Evolutionary conservation across 495 filamentous ascomycete genomes (phyloP), one percentile per base, ranked within the genome.

Genomic region (Geopyxis carbonaria): DNA sequence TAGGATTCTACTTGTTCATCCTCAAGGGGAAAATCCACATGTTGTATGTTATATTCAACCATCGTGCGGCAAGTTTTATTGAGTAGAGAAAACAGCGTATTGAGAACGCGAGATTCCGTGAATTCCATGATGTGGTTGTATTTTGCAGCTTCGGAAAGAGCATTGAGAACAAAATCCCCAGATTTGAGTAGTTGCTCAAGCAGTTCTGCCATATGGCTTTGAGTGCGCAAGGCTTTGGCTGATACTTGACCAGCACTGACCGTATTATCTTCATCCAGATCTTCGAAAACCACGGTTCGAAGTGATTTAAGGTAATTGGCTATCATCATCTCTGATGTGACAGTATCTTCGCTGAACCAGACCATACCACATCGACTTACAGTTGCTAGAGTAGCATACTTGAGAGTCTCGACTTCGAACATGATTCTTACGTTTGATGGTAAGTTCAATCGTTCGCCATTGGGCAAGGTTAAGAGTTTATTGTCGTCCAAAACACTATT

Each of bases 291-390:
- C 39, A 80, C 73, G 2, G 72, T 76, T 44, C 76, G 70, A 9
- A 99, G 70, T 28, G 73, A 74, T 45, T 86, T 74, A 22, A 99
- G 72, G 53, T 95, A 93, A 56, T 93, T 83, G 43, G 71, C 62
- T 24, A 94, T 73, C 73, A 95, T 83, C 83, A 99, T 93, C 46
- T 67, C 70, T 5, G 82, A 70, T 14, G 81, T 86, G 28, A 99
- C 85, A 13, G 83, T 95, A 52, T 99, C 91, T 45, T 91, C 86
- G 54, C 86, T 95, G 62, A 94, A 95, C 89, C 89, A 99, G 5
- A 99, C 89, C 89, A 99, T 99, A 66, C 89, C 89, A 61, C 89
- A 99, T 62, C 89, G 84, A 76, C 76, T 84, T 50, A 99, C 89
- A 27, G 89, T 99, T 27, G 89, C 89, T 28, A 95, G 69, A 0